phyloP scores from a whole-genome alignment of 2,329 filamentous ascomycete species.

The Macrophomina tecta region DNA sequence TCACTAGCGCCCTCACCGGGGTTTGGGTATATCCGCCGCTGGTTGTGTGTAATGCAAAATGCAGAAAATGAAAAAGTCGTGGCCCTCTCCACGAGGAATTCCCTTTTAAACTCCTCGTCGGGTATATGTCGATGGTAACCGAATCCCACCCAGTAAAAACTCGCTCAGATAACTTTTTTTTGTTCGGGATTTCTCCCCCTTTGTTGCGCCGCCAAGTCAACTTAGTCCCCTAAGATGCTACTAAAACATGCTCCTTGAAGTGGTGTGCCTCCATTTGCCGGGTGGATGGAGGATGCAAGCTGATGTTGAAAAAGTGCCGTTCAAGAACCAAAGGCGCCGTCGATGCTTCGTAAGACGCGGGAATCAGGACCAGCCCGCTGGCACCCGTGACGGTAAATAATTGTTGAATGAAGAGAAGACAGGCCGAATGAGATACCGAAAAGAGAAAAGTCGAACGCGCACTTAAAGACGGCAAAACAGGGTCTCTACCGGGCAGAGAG shows the following conservation, averaged over 20 bases:
- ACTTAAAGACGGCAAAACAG: not conserved
- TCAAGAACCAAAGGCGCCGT: constrained; percentile 14
- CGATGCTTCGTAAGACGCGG: constrained; percentile 21
- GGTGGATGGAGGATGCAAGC: not conserved
- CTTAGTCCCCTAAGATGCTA: constrained; percentile 13
- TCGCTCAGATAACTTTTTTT: constrained; percentile 26
- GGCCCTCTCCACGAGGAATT: constrained; percentile 40
- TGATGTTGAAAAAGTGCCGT: constrained; percentile 5
- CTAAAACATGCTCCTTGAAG: constrained; percentile 11
- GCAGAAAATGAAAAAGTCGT: constrained; percentile 29
- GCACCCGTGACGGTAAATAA: constrained; percentile 4
- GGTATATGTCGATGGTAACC: constrained; percentile 35
- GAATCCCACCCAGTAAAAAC: constrained; percentile 10
- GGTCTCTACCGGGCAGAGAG: constrained; percentile 22
- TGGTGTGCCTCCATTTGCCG: not conserved
- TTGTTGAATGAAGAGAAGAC: constrained; percentile 4
- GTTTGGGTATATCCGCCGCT: constrained; percentile 45
- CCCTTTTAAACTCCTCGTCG: constrained; percentile 40
- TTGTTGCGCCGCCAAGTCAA: constrained; percentile 3
- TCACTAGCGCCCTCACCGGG: constrained; percentile 41
- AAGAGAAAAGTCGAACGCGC: not conserved
- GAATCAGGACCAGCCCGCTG: constrained; percentile 29
- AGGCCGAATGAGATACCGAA: constrained; percentile 12
- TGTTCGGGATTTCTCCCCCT: not conserved
- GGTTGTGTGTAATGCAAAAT: constrained; percentile 34